These are phyloP conservation scores for Ampelocalamus luodianensis DNA, from an alignment of 176 grass and related monocot species.

Conservation along the genomic window DNA sequence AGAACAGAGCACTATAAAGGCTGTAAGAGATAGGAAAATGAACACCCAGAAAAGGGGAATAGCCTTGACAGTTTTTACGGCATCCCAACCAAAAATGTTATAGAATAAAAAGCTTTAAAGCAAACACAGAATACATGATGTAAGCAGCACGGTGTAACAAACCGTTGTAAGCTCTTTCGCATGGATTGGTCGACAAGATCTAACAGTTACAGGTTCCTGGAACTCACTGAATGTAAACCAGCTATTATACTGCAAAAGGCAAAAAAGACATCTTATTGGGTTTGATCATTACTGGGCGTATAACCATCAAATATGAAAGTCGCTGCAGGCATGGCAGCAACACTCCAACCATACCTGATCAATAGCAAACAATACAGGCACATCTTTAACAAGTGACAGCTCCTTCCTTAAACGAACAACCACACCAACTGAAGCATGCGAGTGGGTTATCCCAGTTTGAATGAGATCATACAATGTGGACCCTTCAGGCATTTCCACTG, in stretches of 20 bases:
- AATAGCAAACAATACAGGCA: conserved; percentile 87
- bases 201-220: conserved; percentile 76
- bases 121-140: background rate
- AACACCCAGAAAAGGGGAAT: conserved; percentile 6
- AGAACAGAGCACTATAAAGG: background rate
- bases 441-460: conserved; percentile 90
- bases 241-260: conserved; percentile 90
- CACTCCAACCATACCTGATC: conserved; percentile 72
- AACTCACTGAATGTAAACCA: conserved; percentile 99
- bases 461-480: conserved; percentile 95
- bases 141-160: conserved; percentile 46
- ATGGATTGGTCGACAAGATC: conserved; percentile 78
- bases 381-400: conserved; percentile 84
- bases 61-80: conserved; percentile 3
- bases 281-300: conserved; percentile 11
- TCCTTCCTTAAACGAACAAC: conserved; percentile 80
- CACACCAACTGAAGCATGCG: conserved; percentile 81
- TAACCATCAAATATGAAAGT: conserved; percentile 30
- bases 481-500: conserved; percentile 92
- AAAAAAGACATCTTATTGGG: background rate
- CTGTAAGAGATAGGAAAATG: conserved; percentile 24
- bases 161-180: conserved; percentile 88
- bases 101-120: conserved; percentile 24
- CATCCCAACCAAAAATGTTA: background rate
- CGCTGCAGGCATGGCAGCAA: conserved; percentile 10